A percentile compares a stretch with the other conserved stretches of the same genome.
Evolutionary conservation across 257 asterid genomes (phyloP).

Genomic region (Coffea eugenioides): DNA sequence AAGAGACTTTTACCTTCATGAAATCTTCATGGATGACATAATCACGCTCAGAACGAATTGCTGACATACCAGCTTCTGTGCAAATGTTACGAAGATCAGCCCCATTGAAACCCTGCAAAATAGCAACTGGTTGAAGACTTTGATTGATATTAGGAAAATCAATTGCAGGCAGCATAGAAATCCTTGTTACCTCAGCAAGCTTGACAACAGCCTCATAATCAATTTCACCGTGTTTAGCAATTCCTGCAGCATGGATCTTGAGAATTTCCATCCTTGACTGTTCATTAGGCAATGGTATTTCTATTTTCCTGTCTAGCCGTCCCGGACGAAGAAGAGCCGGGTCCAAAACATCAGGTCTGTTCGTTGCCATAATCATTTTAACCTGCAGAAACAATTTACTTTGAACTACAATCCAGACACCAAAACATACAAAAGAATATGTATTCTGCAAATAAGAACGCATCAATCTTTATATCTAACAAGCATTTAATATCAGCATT

Average conservation of each 20-base stretch:
- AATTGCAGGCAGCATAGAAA: not conserved
- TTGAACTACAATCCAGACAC: not conserved
- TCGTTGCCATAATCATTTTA: conserved; percentile 97
- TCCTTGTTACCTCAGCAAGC: conserved; percentile 78
- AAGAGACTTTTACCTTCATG: conserved; percentile 63
- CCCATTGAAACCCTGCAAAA: conserved; percentile 82
- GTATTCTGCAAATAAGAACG: not conserved
- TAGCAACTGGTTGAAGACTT: conserved; percentile 4
- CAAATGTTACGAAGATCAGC: conserved; percentile 96
- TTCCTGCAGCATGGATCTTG: conserved; percentile 91
- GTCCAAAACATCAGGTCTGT: conserved; percentile 92
- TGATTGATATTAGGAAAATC: not conserved
- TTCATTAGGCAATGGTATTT: conserved; percentile 92
- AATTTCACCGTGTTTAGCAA: conserved; percentile 96
- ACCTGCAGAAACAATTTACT: conserved; percentile 47
- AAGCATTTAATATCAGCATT: conserved; percentile 7
- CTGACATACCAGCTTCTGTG: conserved; percentile 96
- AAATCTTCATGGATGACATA: conserved; percentile 97
- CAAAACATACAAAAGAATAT: not conserved
- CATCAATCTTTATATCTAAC: not conserved
- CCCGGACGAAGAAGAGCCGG: conserved; percentile 99
- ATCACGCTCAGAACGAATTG: conserved; percentile 96
- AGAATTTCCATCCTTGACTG: conserved; percentile 94
- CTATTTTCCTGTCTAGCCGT: conserved; percentile 90
- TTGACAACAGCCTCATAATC: conserved; percentile 93